Percentiles rank a stretch among this genome's conserved stretches.
Evolutionary conservation across 1,284 basidiomycete genomes (phyloP).

Genomic region (Butyriboletus appendiculatus): DNA sequence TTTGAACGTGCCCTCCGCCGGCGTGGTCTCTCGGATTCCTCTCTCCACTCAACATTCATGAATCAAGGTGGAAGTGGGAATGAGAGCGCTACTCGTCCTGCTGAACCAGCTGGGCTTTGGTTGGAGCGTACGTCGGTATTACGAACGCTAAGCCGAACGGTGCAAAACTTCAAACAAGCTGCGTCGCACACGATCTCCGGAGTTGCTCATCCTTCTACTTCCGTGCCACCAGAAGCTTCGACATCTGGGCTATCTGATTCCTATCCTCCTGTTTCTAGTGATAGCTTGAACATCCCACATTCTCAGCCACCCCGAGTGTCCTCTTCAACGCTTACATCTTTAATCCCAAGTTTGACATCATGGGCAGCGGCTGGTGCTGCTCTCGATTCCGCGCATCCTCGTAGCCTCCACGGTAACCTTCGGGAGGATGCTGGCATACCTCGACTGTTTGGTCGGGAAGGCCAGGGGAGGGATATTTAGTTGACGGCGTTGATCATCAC

Average conservation of each 20-base stretch:
- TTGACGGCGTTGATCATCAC: neutral
- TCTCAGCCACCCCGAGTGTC: constrained; percentile 20
- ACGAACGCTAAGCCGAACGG: constrained; percentile 34
- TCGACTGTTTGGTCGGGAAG: constrained; percentile 29
- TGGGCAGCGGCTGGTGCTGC: constrained; percentile 32
- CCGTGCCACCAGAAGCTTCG: constrained; percentile 2
- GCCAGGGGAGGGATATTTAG: constrained; percentile 37
- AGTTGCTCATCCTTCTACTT: constrained; percentile 8
- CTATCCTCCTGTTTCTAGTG: neutral
- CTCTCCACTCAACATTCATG: constrained; percentile 82
- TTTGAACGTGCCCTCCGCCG: constrained; percentile 72
- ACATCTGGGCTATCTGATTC: constrained; percentile 2
- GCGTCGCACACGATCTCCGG: constrained; percentile 37
- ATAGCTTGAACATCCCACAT: constrained; percentile 1
- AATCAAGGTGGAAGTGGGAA: constrained; percentile 40
- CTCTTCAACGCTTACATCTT: constrained; percentile 34
- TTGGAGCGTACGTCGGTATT: constrained; percentile 32
- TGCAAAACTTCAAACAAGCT: constrained; percentile 36
- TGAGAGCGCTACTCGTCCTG: constrained; percentile 15
- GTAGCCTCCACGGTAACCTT: neutral
- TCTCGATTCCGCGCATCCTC: constrained; percentile 16
- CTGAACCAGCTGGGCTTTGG: constrained; percentile 9
- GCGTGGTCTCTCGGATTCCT: constrained; percentile 87
- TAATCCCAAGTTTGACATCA: constrained; percentile 37
- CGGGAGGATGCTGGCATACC: constrained; percentile 24